Evolutionary conservation across 2,329 filamentous ascomycete species (phyloP), one percentile per base, ranked within the genome.

Genomic region (Cercospora nicotianae): DNA sequence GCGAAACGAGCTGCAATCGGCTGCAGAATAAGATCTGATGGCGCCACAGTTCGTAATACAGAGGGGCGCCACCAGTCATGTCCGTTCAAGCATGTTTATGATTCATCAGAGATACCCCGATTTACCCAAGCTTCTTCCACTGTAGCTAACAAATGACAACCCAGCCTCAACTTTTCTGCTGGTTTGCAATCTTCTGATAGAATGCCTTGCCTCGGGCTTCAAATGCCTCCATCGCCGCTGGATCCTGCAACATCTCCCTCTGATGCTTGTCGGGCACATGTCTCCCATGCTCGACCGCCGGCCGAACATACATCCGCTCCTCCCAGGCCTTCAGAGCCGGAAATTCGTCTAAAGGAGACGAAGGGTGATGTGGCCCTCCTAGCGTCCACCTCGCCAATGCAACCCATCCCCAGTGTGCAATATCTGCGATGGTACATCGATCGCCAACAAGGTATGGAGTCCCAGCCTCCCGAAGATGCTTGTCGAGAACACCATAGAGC

Each of bases 371-470:
- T 60, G 92, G 86, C 55, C 92, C 77, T n/a, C 89, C 89, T 28
- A 68, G 28, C 0, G 85, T 81, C 83, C 89, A 87, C 13, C 82
- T 80, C 0, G 86, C 82, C 2, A 79, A 76, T 5, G 88, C 83
- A 3, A 94, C 84, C 92, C 92, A 96, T 26, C 91, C 91, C 86
- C 90, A 93, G 77, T 87, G 87, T 53, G 91, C 84, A 68, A 96
- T 91, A 78, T 96, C 93, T 2, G 91, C 69, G 72, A 91, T 75
- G 8, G 90, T 92, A 70, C 85, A 82, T 69, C 87, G 87, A 77
- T 91, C 87, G 31, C 91, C 91, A 5, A 86, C 83, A 9, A 88
- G 74, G 73, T 84, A 88, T 9, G 82, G 81, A 9, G 80, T 81
- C 60, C 82, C 81, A 39, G 81, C 83, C 7, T 78, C 76, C 5